Percentiles rank a stretch among this genome's conserved stretches.
These are phyloP conservation scores for Naganishia vishniacii DNA, from an alignment of 768 basidiomycete species.

Conservation along the genomic window DNA sequence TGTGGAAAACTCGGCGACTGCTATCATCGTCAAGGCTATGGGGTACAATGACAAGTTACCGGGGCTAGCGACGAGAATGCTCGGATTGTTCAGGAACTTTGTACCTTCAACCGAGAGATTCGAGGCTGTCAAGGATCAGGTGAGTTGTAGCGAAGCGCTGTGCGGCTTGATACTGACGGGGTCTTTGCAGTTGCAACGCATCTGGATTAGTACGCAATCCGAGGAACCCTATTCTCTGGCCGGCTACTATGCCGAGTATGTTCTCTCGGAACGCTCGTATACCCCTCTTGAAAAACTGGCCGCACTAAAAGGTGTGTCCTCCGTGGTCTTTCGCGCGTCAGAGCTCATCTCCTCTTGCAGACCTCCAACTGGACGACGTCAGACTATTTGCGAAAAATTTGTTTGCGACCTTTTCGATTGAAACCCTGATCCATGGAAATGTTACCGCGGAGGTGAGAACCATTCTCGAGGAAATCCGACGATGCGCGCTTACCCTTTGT, in stretches of 20 bases:
- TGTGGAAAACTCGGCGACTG: slow-evolving; percentile 60
- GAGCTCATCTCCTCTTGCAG: slow-evolving; percentile 51
- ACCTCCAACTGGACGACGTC: slow-evolving; percentile 65
- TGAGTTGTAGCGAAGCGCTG: slow-evolving; percentile 43
- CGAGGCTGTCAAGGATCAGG: slow-evolving; percentile 76
- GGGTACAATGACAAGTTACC: slow-evolving; percentile 89
- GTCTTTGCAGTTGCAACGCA: slow-evolving; percentile 59
- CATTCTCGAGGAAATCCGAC: not conserved
- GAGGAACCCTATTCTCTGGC: slow-evolving; percentile 74
- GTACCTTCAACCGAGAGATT: slow-evolving; percentile 65
- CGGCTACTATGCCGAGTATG: slow-evolving; percentile 67
- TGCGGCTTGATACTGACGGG: not conserved
- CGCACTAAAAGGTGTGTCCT: slow-evolving; percentile 67
- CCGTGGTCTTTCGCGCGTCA: not conserved
- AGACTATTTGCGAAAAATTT: slow-evolving; percentile 59
- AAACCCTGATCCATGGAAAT: slow-evolving; percentile 76
- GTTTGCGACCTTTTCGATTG: slow-evolving; percentile 62
- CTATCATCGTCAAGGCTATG: slow-evolving; percentile 61
- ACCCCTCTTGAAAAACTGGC: slow-evolving; percentile 67
- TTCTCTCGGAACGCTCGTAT: slow-evolving; percentile 66
- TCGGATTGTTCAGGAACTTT: slow-evolving; percentile 63
- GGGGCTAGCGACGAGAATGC: slow-evolving; percentile 64
- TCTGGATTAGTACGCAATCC: slow-evolving; percentile 81
- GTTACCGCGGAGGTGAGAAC: slow-evolving; percentile 73
- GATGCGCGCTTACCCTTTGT: not conserved